phyloP scores from a whole-genome alignment of 2,329 filamentous ascomycete genomes.

The Botrytis pseudocinerea region DNA sequence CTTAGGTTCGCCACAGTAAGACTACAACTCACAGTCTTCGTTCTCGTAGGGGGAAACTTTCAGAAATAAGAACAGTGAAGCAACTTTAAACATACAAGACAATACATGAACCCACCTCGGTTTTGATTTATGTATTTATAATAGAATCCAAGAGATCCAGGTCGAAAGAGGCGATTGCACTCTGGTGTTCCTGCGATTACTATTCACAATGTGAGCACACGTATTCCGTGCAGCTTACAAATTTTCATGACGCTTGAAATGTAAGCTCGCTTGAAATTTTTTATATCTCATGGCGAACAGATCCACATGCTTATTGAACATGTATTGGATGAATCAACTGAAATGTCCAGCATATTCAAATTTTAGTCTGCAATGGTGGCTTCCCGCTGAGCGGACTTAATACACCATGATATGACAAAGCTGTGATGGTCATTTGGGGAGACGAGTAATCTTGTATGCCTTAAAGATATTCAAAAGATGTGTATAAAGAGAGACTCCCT shows the following conservation, averaged over 20 bases:
- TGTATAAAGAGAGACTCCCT: background rate
- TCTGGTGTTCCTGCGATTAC: background rate
- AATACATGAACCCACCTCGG: background rate
- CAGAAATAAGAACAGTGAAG: too few species aligned
- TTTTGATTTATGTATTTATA: background rate
- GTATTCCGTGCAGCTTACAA: background rate
- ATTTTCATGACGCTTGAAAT: background rate
- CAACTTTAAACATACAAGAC: too few species aligned
- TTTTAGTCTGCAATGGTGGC: too few species aligned
- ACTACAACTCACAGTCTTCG: background rate
- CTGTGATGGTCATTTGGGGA: too few species aligned
- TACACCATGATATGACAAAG: background rate
- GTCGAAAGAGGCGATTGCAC: background rate
- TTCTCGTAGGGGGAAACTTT: fast-evolving
- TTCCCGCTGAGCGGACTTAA: background rate
- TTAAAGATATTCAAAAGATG: background rate
- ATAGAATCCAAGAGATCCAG: background rate
- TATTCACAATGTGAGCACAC: background rate
- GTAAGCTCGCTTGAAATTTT: background rate
- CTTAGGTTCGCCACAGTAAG: background rate
- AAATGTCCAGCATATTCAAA: background rate
- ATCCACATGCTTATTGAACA: background rate
- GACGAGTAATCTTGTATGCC: background rate
- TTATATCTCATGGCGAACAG: background rate
- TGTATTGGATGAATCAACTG: background rate